Evolutionary conservation across 768 basidiomycete species (phyloP), one percentile per base, ranked within the genome.

Genomic region (Kwoniella newhampshirensis): DNA sequence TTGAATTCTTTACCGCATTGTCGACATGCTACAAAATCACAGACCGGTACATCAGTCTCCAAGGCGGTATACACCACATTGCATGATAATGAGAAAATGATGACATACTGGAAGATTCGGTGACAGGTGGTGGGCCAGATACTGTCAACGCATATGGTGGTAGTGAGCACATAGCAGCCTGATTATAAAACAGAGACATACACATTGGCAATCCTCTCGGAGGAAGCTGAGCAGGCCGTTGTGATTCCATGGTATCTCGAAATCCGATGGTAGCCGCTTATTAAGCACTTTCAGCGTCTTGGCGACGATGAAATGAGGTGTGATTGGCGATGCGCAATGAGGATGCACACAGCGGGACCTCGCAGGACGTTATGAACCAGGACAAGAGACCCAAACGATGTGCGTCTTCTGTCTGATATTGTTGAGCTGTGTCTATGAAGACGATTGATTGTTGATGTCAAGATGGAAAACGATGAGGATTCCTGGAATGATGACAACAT

Each of bases 1-100:
- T 73, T 73, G 64, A 76, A 76, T 6, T 59, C 57, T 54, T 76
- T 76, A 7, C 49, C 62, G 49, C 75, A 76, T 66, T 68, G 59
- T 56, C 73, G 59, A 39, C 75, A 76, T n/a, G 46, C 73, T 73
- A 44, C 32, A 39, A 6, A 35, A 51, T 17, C 20, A 5, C 30
- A 28, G 18, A 30, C 3, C 35, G 15, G 5, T 6, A 15, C 7
- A 28, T 51, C 36, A 51, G 35, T 6, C 32, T 6, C 32, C 13
- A 32, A 13, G 32, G 48, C 4, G 11, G 42, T 21, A 18, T 18
- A 25, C 26, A 25, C 12, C 9, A 12, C 46, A n/a, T 17, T 48
- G 23, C 2, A 15, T 18, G 8, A 25, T 9, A 11, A 23, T 25
- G 11, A 28, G 17, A 46, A n/a, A n/a, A 8, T 43, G 9, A 21